Base-by-base conservation (phyloP, 139 green algal genomes). In the Diplosphaera chodatii region DNA sequence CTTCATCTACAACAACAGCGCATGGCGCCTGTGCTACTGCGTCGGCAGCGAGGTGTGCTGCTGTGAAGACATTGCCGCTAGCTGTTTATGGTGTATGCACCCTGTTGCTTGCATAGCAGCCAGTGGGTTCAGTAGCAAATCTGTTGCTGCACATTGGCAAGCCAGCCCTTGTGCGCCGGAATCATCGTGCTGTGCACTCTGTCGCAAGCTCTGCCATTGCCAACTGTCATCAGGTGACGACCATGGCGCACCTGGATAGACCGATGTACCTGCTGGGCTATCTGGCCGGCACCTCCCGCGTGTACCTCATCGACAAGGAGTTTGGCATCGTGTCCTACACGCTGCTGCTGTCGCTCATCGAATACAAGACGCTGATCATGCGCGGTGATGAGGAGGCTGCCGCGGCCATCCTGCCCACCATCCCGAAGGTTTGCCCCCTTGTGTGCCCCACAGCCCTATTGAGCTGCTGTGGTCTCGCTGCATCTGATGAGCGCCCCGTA, bases 261-360 rank as follows among this genome's bases (percentile, higher is more conserved):
- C 94, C 95, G 33, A 93, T 98, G 88, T 98, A 97, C 85, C 82
- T 99, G 37, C 84, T 99, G 63, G 95, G 95, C 29, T 99, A 98
- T 83, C 82, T 99, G 56, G 93, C 94, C 1, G 74, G 83, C 25
- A 90, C 97, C 81, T 91, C 84, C 73, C 67, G 91, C 13, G 78
- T 97, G 1, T 98, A 96, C 84, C 86, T 98, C 28, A 94, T 99
- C 67, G 95, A 99, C 89, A 78, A 87, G 70, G 90, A 94, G 64
- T 91, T 90, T 78, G 75, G 72, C 56, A 78, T 96, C 16, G 78
- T 91, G 55, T 77, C 73, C 55, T 99, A 96, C 88, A 96, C 90
- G 34, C 86, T 99, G 84, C 85, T 97, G 74, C 83, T 99, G 64
- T 85, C 80, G 22, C 78, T 99, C 65, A 93, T 99, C 66, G 94